Conservation (phyloP, 176 grass and related monocot species). For the Metroxylon sagu region DNA sequence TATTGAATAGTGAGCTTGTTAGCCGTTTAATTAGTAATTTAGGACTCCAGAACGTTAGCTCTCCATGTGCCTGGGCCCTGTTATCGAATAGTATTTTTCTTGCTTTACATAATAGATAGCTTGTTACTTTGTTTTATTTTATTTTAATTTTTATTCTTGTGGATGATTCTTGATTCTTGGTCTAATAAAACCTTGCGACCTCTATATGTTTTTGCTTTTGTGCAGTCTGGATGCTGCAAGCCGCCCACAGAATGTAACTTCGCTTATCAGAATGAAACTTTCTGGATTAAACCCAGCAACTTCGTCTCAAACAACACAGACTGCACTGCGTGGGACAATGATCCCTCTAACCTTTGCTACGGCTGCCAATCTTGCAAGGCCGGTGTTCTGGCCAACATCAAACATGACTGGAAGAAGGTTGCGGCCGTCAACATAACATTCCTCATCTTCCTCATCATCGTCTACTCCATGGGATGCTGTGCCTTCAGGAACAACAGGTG, state of each 20-base stretch:
- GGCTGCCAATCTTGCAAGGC: constrained; percentile 74
- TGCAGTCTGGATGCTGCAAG: constrained; percentile 71
- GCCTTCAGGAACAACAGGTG: constrained; percentile 74
- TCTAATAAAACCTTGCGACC: no score
- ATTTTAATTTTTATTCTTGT: no score
- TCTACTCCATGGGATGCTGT: constrained; percentile 84
- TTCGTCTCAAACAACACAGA: constrained; percentile 26
- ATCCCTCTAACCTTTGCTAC: constrained; percentile 43
- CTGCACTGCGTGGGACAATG: constrained; percentile 37
- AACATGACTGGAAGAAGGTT: constrained; percentile 58
- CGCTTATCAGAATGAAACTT: constrained; percentile 26
- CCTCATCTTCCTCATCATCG: constrained; percentile 70
- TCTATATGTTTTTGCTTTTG: background rate
- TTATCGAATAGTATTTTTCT: no score
- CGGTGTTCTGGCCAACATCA: constrained; percentile 50
- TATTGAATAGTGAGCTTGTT: no score
- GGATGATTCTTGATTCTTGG: no score
- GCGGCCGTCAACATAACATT: constrained; percentile 47
- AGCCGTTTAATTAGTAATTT: no score
- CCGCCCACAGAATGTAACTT: constrained; percentile 53
- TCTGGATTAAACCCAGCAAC: constrained; percentile 10
- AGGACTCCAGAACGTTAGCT: no score
- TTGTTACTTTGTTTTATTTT: no score
- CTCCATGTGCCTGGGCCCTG: no score
- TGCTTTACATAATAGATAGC: no score